These are phyloP conservation scores for Krasilnikovozyma curviuscula DNA, from an alignment of 768 basidiomycete species.

Conservation along the genomic window DNA sequence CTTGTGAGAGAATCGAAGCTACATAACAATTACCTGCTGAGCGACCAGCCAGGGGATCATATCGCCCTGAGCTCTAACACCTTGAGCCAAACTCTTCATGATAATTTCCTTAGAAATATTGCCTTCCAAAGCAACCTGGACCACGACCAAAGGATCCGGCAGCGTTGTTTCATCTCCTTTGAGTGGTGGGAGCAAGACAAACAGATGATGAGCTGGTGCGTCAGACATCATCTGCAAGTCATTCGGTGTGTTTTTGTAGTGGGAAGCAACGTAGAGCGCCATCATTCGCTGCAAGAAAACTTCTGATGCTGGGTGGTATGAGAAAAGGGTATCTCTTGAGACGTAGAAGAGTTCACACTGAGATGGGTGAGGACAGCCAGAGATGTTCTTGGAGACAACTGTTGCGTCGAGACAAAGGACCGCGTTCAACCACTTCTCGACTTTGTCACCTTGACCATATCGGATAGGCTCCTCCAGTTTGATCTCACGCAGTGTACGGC, in stretches of 20 bases:
- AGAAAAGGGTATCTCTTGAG: slow-evolving; percentile 86
- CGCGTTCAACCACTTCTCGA: slow-evolving; percentile 85
- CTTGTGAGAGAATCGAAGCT: background rate
- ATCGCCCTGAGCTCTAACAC: slow-evolving; percentile 74
- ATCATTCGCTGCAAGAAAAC: slow-evolving; percentile 95
- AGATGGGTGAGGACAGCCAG: slow-evolving; percentile 81
- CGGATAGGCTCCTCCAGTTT: slow-evolving; percentile 90
- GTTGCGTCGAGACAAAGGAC: slow-evolving; percentile 82
- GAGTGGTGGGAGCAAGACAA: slow-evolving; percentile 82
- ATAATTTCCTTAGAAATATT: slow-evolving; percentile 70
- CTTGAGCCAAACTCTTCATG: slow-evolving; percentile 64
- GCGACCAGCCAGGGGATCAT: slow-evolving; percentile 94
- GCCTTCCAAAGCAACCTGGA: slow-evolving; percentile 79
- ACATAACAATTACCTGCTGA: slow-evolving; percentile 33
- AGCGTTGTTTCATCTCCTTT: slow-evolving; percentile 64
- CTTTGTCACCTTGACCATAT: slow-evolving; percentile 62
- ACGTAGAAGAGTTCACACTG: slow-evolving; percentile 91
- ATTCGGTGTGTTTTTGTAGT: slow-evolving; percentile 98
- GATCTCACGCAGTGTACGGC: slow-evolving; percentile 67
- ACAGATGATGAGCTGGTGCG: slow-evolving; percentile 89
- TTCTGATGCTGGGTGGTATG: slow-evolving; percentile 92
- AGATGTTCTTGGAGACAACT: slow-evolving; percentile 30
- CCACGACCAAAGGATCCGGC: slow-evolving; percentile 83
- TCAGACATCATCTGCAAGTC: slow-evolving; percentile 94
- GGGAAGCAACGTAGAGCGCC: slow-evolving; percentile 89